phyloP scores from a whole-genome alignment of 2,329 filamentous ascomycete species.

The Aurifilum marmelostoma region DNA sequence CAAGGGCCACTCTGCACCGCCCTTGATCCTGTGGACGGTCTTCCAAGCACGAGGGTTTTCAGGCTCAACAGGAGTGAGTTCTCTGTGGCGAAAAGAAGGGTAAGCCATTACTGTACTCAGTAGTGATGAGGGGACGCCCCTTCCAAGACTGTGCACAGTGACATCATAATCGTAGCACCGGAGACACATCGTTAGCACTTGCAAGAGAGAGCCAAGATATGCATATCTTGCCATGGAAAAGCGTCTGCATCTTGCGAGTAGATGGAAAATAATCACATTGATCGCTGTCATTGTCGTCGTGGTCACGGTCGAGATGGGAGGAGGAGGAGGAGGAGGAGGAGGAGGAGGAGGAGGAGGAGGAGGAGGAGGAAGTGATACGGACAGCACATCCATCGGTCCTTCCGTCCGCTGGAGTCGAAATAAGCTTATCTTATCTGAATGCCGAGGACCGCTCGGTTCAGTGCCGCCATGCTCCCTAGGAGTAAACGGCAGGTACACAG shows the following conservation, averaged over 20 bases:
- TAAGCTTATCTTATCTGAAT: constrained; percentile 18
- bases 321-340: too few relatives aligned
- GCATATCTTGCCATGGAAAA: neutral
- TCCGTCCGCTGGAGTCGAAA: constrained; percentile 1
- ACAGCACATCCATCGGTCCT: neutral
- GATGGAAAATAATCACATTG: neutral
- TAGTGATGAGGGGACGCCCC: neutral
- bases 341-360: too few relatives aligned
- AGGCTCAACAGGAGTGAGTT: neutral
- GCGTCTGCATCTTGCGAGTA: neutral
- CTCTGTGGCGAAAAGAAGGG: too few relatives aligned
- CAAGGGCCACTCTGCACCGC: neutral
- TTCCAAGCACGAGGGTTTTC: neutral
- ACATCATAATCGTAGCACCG: neutral
- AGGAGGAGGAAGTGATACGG: neutral
- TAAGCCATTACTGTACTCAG: neutral
- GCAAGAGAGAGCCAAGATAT: neutral
- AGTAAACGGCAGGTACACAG: too few relatives aligned
- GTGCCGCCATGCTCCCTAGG: neutral
- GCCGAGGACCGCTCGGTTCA: neutral
- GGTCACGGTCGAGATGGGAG: neutral
- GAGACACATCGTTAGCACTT: neutral
- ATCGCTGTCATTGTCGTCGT: neutral
- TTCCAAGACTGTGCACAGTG: neutral
- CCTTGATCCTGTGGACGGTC: neutral